Evolutionary conservation across 139 green algal species (phyloP), one percentile per base, ranked within the genome.

Genomic region (Chlamydomonas sp.): DNA sequence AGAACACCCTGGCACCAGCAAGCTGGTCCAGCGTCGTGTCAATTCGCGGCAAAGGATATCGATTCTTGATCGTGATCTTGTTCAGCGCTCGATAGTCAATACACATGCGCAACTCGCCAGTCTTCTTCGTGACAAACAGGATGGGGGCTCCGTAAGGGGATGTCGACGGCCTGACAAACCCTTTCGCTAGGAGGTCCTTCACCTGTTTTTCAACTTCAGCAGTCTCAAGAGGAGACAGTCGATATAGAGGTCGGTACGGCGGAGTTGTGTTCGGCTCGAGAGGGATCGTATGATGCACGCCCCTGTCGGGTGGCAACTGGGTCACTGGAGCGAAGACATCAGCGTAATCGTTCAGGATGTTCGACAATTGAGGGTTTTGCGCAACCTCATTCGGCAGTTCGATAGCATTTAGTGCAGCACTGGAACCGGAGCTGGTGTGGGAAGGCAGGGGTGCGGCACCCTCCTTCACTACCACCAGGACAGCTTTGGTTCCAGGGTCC

Each of bases 61-160:
- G 80, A 63, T 95, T 95, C 68, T 94, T 92, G 10, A 93, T 73
- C 1, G 92, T 96, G 5, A 93, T 80, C 58, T 91, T 89, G 79
- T 95, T 96, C 63, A 95, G 75, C 20, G 76, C 88, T 15, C 91
- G 61, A 67, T 96, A 96, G 77, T 95, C 92, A 79, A 95, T 83
- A 64, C 90, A 93, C 91, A 96, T 93, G 62, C 92, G 79, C 5
- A 94, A 60, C 3, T 68, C 86, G 12, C 91, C 91, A 89, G 94
- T 89, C 81, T 95, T 95, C 88, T 96, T 96, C 0, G 57, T 61
- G 1, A 94, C 93, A 90, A 96, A 96, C 0, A 96, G 79, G 20
- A 95, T 89, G 5, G 91, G 86, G 31, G 92, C 84, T 62, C 80
- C 89, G 79, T 79, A 93, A 3, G 91, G 87, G 17, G 87, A 92